Percentiles rank a stretch among this genome's conserved stretches.
Evolutionary conservation across 1,139 yeast species (phyloP).

Genomic region (Meyerozyma athensensis): DNA sequence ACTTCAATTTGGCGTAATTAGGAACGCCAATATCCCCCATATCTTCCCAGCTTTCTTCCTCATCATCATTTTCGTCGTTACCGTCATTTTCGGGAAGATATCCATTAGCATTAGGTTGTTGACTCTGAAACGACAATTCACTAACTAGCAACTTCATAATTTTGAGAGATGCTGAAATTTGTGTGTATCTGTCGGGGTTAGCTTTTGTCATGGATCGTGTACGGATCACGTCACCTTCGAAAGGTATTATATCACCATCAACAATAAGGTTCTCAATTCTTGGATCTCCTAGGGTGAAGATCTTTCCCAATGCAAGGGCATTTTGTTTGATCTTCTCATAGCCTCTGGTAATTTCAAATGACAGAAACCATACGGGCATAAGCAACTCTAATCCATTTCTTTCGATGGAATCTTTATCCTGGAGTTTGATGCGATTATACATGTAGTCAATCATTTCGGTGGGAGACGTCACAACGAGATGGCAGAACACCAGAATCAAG

Average conservation of each 20-base stretch:
- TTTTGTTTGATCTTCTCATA: slow-evolving; percentile 68
- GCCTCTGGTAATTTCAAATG: slow-evolving; percentile 80
- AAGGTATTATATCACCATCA: slow-evolving; percentile 72
- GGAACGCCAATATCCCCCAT: slow-evolving; percentile 62
- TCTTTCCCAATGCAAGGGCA: slow-evolving; percentile 62
- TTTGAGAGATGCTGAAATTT: slow-evolving; percentile 64
- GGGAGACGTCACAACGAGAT: slow-evolving; percentile 52
- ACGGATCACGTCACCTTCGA: slow-evolving; percentile 57
- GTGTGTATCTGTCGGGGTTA: slow-evolving; percentile 61
- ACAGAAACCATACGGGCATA: slow-evolving; percentile 74
- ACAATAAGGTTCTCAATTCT: slow-evolving; percentile 52
- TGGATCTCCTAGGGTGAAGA: slow-evolving; percentile 56
- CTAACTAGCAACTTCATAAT: slow-evolving; percentile 65
- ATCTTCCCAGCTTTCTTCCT: slow-evolving; percentile 79
- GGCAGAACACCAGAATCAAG: slow-evolving; percentile 70
- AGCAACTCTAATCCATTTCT: slow-evolving; percentile 42
- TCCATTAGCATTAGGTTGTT: slow-evolving; percentile 40
- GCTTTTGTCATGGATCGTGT: slow-evolving; percentile 80
- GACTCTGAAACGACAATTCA: slow-evolving; percentile 62
- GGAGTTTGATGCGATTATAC: slow-evolving; percentile 32
- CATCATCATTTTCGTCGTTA: slow-evolving; percentile 44
- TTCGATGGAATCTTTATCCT: slow-evolving; percentile 18
- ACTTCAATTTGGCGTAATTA: slow-evolving; percentile 52
- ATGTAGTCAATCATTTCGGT: slow-evolving; percentile 58
- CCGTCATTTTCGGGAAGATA: slow-evolving; percentile 27